Conservation (phyloP, 129 eudicot genomes). For the Ambrosia artemisiifolia region DNA sequence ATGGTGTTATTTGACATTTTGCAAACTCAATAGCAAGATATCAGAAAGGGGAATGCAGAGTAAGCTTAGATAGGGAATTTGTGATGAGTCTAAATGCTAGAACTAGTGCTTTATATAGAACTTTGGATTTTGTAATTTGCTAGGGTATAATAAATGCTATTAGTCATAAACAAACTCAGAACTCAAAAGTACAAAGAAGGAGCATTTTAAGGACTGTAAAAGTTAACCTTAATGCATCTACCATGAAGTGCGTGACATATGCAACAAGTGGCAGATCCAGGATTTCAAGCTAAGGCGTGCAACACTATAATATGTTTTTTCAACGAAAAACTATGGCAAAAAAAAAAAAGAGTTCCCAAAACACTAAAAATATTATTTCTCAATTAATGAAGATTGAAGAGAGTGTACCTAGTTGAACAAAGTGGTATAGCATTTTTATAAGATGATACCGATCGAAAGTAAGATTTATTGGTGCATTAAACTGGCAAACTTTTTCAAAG, state of each 20-base stretch:
- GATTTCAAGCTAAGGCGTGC: neutral
- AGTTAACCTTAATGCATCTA: neutral
- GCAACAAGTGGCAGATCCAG: conserved; percentile 6
- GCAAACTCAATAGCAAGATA: conserved; percentile 7
- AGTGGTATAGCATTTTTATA: neutral
- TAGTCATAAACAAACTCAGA: neutral
- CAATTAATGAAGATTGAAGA: neutral
- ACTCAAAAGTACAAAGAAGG: neutral
- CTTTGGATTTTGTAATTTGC: neutral
- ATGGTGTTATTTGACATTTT: conserved; percentile 5
- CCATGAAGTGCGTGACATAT: neutral
- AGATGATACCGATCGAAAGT: neutral
- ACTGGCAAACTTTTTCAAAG: neutral
- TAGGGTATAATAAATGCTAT: conserved; percentile 11
- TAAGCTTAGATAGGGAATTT: neutral
- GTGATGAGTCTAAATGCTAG: neutral
- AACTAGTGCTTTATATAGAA: conserved; percentile 19
- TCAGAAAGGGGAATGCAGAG: conserved; percentile 3
- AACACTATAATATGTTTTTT: neutral
- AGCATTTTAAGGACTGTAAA: neutral
- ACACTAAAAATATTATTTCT: neutral
- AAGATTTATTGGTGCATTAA: neutral
- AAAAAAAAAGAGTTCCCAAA: neutral
- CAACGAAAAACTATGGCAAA: neutral
- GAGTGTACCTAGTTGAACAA: neutral